These are phyloP conservation scores for Acer negundo DNA, from an alignment of 345 rosid genomes.

Conservation along the genomic window DNA sequence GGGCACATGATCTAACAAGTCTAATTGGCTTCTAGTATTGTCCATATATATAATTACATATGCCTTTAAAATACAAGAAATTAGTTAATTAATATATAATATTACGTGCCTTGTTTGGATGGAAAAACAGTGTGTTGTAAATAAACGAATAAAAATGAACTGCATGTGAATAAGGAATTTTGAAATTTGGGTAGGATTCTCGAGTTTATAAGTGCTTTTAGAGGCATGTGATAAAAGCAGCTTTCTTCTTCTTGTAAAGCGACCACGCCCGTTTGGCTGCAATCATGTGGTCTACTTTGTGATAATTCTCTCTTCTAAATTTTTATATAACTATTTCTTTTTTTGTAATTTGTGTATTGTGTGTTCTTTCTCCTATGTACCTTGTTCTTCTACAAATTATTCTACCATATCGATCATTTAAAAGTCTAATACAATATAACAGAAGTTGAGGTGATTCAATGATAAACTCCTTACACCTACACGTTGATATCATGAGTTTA, in stretches of 20 bases:
- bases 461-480: too few relatives aligned
- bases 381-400: constrained; percentile 28
- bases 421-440: too few relatives aligned
- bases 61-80: not conserved
- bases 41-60: not conserved
- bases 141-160: not conserved
- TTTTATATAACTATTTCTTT: not conserved
- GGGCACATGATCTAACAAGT: constrained; percentile 21
- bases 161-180: constrained; percentile 26
- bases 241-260: constrained; percentile 55
- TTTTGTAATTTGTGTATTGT: too few relatives aligned
- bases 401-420: not conserved
- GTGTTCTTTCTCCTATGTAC: constrained; percentile 16
- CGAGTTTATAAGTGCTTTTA: constrained; percentile 24
- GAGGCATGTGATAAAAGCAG: constrained; percentile 81
- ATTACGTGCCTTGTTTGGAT: not conserved
- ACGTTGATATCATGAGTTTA: too few relatives aligned
- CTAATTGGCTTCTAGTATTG: not conserved
- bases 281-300: constrained; percentile 77
- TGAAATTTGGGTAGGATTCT: constrained; percentile 23
- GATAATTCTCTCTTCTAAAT: constrained; percentile 35
- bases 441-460: too few relatives aligned
- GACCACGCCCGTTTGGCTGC: constrained; percentile 92
- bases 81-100: not conserved
- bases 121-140: not conserved